Evolutionary conservation across 2,329 filamentous ascomycete genomes (phyloP).

Genomic region (Sporothrix schenckii): DNA sequence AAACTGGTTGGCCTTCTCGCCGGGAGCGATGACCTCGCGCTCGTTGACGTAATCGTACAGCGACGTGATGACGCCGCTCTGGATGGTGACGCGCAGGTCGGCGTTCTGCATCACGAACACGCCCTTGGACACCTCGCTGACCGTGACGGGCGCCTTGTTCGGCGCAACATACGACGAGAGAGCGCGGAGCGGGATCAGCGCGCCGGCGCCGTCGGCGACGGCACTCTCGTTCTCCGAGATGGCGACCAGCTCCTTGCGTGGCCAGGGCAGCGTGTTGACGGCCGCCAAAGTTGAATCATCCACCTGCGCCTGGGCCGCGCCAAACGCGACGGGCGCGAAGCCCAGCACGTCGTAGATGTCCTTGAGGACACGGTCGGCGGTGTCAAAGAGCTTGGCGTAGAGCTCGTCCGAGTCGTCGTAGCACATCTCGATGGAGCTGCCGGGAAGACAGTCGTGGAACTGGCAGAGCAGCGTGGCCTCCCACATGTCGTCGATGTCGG

Average conservation of each 20-base stretch:
- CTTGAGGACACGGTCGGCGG: slow-evolving; percentile 70
- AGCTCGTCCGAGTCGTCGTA: slow-evolving; percentile 93
- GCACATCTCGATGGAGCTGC: slow-evolving; percentile 95
- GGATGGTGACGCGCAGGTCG: slow-evolving; percentile 72
- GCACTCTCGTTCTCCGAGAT: slow-evolving; percentile 58
- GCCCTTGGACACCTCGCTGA: slow-evolving; percentile 57
- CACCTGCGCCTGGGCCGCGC: slow-evolving; percentile 37
- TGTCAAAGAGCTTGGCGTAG: slow-evolving; percentile 80
- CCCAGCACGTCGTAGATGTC: slow-evolving; percentile 71
- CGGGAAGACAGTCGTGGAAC: slow-evolving; percentile 96
- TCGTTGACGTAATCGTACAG: slow-evolving; percentile 73
- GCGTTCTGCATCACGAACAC: slow-evolving; percentile 80
- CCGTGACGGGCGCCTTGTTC: slow-evolving; percentile 53
- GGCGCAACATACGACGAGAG: slow-evolving; percentile 49
- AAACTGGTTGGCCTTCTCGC: slow-evolving; percentile 81
- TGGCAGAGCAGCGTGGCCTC: slow-evolving; percentile 88
- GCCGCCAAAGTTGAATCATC: slow-evolving; percentile 40
- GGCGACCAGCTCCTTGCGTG: slow-evolving; percentile 72
- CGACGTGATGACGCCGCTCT: slow-evolving; percentile 78
- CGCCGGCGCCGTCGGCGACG: slow-evolving; percentile 61
- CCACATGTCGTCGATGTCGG: slow-evolving; percentile 95
- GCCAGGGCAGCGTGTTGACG: slow-evolving; percentile 87
- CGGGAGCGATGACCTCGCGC: slow-evolving; percentile 75
- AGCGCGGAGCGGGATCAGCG: slow-evolving; percentile 54
- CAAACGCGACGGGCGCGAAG: slow-evolving; percentile 61